phyloP scores from a whole-genome alignment of 176 grass and related monocot species.

The Ensete glaucum region DNA sequence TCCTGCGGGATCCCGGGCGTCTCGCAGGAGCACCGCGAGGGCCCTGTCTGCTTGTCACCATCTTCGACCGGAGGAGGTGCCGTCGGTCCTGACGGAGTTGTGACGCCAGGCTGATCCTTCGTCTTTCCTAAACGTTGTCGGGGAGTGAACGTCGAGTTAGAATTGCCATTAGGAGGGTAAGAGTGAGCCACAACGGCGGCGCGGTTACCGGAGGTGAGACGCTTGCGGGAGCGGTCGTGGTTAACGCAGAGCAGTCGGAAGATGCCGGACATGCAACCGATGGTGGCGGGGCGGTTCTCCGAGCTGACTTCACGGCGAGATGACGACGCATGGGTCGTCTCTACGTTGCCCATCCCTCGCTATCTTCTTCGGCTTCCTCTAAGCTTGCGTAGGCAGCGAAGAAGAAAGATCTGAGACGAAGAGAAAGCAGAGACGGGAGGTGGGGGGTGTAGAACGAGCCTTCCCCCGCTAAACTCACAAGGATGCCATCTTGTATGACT shows the following conservation, averaged over 20 bases:
- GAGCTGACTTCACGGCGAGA: slow-evolving; percentile 20
- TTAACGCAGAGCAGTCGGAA: slow-evolving; percentile 70
- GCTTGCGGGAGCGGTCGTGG: slow-evolving; percentile 61
- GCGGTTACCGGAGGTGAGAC: slow-evolving; percentile 37
- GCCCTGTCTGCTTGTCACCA: neutral
- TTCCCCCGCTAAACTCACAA: too few relatives aligned
- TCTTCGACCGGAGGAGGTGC: neutral
- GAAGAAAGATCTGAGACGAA: neutral
- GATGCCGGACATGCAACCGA: slow-evolving; percentile 88
- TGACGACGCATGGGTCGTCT: slow-evolving; percentile 33
- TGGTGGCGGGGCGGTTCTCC: slow-evolving; percentile 21
- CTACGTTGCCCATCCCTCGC: slow-evolving; percentile 9
- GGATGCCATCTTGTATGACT: too few relatives aligned
- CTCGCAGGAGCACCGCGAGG: slow-evolving; percentile 49
- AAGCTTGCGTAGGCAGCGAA: neutral
- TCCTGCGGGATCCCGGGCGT: slow-evolving; percentile 51
- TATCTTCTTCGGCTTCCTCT: too few relatives aligned
- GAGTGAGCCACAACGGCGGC: neutral
- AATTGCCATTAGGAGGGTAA: neutral
- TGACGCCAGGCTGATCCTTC: slow-evolving; percentile 17
- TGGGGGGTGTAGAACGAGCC: too few relatives aligned
- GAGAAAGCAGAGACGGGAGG: too few relatives aligned
- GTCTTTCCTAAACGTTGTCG: slow-evolving; percentile 18
- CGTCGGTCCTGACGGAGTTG: slow-evolving; percentile 7
- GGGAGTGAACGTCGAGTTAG: neutral